phyloP scores from a whole-genome alignment of 495 filamentous ascomycete genomes.

The Neurospora cerealis region DNA sequence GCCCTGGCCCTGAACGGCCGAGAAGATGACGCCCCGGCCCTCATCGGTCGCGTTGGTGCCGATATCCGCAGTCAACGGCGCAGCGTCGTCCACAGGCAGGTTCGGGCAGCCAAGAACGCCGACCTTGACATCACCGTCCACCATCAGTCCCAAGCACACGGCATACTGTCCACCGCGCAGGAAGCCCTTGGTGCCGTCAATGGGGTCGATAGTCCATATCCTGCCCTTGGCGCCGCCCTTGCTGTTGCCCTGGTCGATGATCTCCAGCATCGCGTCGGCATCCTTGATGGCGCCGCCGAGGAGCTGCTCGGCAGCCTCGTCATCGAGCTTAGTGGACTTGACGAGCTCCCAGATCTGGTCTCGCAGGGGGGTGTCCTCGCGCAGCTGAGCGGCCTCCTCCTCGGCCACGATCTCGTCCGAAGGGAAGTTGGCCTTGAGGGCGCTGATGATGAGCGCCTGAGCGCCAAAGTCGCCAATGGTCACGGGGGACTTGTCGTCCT shows the following conservation, averaged over 20 bases:
- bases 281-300: constrained; percentile 59
- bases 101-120: constrained; percentile 94
- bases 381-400: constrained; percentile 76
- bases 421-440: constrained; percentile 82
- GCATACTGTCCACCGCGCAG: constrained; percentile 96
- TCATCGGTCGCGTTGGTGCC: constrained; percentile 56
- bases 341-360: constrained; percentile 78
- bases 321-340: constrained; percentile 57
- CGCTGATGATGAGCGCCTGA: constrained; percentile 88
- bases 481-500: constrained; percentile 91
- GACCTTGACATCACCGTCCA: constrained; percentile 89
- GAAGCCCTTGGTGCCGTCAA: constrained; percentile 97
- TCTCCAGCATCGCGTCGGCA: constrained; percentile 68
- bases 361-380: constrained; percentile 53
- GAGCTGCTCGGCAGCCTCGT: constrained; percentile 44
- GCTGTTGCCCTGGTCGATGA: constrained; percentile 77
- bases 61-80: constrained; percentile 53
- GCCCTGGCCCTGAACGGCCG: constrained; percentile 65
- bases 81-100: constrained; percentile 71
- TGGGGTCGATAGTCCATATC: constrained; percentile 95
- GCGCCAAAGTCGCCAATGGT: constrained; percentile 97
- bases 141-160: constrained; percentile 83
- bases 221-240: constrained; percentile 69
- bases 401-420: constrained; percentile 86
- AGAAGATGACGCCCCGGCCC: constrained; percentile 73